Conservation (phyloP, 495 filamentous ascomycete species). For the Aspergillus bridgeri region DNA sequence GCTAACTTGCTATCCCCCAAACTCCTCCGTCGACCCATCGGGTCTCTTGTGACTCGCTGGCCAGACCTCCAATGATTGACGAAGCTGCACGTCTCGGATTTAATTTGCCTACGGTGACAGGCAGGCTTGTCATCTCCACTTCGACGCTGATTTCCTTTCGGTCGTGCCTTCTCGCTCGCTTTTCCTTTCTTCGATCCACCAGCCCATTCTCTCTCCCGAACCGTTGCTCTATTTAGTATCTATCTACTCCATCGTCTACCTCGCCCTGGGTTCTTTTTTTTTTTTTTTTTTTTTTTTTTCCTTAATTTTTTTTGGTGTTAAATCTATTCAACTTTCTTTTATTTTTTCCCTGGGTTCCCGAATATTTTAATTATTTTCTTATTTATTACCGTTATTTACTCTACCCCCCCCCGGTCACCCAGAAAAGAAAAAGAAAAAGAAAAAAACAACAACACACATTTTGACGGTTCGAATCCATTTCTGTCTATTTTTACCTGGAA, state of each 20-base stretch:
- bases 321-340: not conserved
- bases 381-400: not conserved
- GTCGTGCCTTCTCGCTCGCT: slow-evolving; percentile 2
- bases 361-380: not conserved
- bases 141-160: slow-evolving; percentile 4
- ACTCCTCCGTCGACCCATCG: slow-evolving; percentile 20
- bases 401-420: not conserved
- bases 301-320: not conserved
- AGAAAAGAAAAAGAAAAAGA: too few species aligned
- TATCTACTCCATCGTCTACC: slow-evolving; percentile 8
- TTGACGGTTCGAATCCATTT: not conserved
- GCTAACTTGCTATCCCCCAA: too few species aligned
- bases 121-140: slow-evolving; percentile 16
- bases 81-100: slow-evolving; percentile 19
- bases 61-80: slow-evolving; percentile 12
- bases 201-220: slow-evolving; percentile 7
- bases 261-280: not conserved
- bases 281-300: not conserved
- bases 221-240: slow-evolving; percentile 1
- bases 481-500: not conserved
- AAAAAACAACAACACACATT: too few species aligned
- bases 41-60: slow-evolving; percentile 15
- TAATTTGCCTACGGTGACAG: slow-evolving; percentile 19
- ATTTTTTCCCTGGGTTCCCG: not conserved
- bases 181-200: slow-evolving; percentile 1